Conservation (phyloP, 164 flowering plant genomes). For the Santalum album region DNA sequence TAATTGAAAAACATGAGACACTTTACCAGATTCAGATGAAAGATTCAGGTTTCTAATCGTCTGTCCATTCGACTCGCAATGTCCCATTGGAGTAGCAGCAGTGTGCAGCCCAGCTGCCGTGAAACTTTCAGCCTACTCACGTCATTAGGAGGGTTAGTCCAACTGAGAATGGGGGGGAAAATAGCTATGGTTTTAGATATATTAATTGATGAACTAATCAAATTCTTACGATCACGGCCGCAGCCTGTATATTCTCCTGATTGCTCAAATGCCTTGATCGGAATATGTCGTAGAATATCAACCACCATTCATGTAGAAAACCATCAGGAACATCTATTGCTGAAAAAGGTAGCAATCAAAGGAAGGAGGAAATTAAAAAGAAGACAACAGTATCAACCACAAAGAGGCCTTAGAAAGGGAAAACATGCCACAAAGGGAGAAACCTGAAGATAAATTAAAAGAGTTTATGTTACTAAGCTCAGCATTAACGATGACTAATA, state of each 20-base stretch:
- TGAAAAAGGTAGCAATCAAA: neutral
- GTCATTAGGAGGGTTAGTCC: neutral
- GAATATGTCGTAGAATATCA: slow-evolving; percentile 2
- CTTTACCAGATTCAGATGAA: too few relatives aligned
- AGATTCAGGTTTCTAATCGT: too few relatives aligned
- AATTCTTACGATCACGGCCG: neutral
- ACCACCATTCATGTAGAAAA: slow-evolving; percentile 10
- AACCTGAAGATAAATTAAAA: too few relatives aligned
- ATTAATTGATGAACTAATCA: neutral
- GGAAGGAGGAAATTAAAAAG: neutral
- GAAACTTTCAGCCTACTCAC: neutral
- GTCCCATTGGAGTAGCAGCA: neutral
- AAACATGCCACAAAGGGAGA: too few relatives aligned
- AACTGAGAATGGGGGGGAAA: neutral
- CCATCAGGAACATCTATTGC: slow-evolving; percentile 9
- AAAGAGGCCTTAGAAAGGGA: too few relatives aligned
- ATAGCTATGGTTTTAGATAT: too few relatives aligned
- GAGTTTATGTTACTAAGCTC: too few relatives aligned
- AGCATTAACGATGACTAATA: too few relatives aligned
- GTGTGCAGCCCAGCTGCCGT: neutral
- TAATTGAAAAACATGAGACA: too few relatives aligned
- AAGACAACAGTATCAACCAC: too few relatives aligned
- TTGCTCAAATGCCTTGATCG: neutral
- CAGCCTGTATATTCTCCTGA: neutral
- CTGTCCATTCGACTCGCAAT: neutral